phyloP scores from a whole-genome alignment of 2,329 filamentous ascomycete genomes.

The Elsinoe necatrix region DNA sequence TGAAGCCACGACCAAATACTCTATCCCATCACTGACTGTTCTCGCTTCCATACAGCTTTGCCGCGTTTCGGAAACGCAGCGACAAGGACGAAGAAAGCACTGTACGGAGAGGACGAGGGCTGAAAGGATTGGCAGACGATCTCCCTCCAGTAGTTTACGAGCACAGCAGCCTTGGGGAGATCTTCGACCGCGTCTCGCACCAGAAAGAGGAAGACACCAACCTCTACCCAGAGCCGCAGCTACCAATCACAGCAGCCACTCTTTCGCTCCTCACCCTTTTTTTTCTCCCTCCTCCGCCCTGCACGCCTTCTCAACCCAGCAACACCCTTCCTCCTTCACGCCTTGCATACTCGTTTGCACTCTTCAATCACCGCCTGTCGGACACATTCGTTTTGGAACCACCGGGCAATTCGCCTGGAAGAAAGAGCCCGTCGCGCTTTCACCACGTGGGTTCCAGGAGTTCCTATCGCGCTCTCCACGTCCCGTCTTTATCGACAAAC shows the following conservation, averaged over 20 bases:
- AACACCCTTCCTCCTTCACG: constrained; percentile 9
- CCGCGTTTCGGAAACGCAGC: background rate
- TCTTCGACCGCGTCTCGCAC: constrained; percentile 1
- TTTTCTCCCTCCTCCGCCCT: background rate
- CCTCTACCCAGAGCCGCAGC: constrained; percentile 6
- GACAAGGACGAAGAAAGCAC: background rate
- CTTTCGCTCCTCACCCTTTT: constrained; percentile 14
- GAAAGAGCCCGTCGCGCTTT: constrained; percentile 8
- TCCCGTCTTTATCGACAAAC: constrained; percentile 6
- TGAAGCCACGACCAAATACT: constrained; percentile 4
- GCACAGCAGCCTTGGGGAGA: background rate
- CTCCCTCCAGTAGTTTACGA: background rate
- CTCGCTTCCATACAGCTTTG: background rate
- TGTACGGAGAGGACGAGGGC: background rate
- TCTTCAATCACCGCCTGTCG: constrained; percentile 8
- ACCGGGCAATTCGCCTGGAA: background rate
- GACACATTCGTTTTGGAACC: constrained; percentile 9
- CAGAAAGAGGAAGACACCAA: constrained; percentile 6
- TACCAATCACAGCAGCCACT: background rate
- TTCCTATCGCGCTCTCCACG: constrained; percentile 9
- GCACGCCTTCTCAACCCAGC: constrained; percentile 9
- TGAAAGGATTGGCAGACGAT: constrained; percentile 2
- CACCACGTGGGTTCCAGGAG: background rate
- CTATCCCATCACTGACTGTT: background rate
- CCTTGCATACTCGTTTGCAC: constrained; percentile 9